A percentile compares a stretch with the other conserved stretches of the same genome.
Evolutionary conservation across 768 basidiomycete species (phyloP).

Genomic region (Podaxis mareebaensis): DNA sequence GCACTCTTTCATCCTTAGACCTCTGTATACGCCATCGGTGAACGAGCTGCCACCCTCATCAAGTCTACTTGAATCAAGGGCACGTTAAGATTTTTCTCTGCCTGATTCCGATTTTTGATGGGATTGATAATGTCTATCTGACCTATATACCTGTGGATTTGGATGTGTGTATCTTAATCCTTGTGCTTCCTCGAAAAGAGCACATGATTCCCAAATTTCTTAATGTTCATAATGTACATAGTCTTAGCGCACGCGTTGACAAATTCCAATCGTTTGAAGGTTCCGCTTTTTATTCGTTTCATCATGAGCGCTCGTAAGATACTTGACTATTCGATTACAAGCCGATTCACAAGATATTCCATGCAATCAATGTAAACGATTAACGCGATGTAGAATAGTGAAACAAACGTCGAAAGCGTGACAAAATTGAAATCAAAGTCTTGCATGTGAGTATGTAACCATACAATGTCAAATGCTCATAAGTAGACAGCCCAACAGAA

Average conservation of each 20-base stretch:
- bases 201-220: neutral
- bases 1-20: conserved; percentile 28
- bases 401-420: neutral
- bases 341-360: neutral
- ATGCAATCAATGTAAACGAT: neutral
- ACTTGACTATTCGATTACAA: neutral
- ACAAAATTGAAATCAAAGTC: neutral
- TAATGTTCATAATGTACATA: neutral
- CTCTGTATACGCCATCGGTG: conserved; percentile 55
- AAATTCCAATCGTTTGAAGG: neutral
- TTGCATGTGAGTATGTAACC: conserved; percentile 1
- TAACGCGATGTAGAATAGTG: neutral
- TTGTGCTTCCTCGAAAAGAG: neutral
- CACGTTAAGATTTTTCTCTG: neutral
- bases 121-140: neutral
- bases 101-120: neutral
- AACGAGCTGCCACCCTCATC: conserved; percentile 54
- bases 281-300: neutral
- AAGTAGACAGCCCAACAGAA: neutral
- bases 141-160: neutral
- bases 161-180: neutral
- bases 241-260: neutral
- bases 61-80: conserved; percentile 31
- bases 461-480: conserved; percentile 9
- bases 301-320: neutral